These are phyloP conservation scores for Glycyrrhiza uralensis DNA, from an alignment of 306 rosid species.

Conservation along the genomic window DNA sequence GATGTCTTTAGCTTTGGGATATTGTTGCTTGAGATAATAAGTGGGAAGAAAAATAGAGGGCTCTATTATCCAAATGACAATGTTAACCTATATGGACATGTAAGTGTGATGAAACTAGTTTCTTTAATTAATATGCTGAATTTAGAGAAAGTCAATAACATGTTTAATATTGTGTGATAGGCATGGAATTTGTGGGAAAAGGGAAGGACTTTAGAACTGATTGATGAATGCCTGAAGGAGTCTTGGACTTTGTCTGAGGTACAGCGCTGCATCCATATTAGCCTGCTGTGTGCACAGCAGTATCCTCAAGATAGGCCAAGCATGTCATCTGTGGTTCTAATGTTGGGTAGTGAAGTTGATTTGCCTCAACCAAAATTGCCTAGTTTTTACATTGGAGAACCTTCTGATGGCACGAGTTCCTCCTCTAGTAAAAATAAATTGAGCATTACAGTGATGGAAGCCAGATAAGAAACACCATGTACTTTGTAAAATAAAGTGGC, in stretches of 20 bases:
- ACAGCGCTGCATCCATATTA: slow-evolving; percentile 1
- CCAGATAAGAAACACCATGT: slow-evolving; percentile 25
- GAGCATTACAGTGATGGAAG: slow-evolving; percentile 28
- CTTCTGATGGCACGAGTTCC: slow-evolving; percentile 9
- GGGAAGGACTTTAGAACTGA: neutral
- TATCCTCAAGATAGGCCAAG: slow-evolving; percentile 49
- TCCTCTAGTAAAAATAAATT: slow-evolving; percentile 27
- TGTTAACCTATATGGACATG: neutral
- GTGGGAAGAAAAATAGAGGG: neutral
- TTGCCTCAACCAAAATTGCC: slow-evolving; percentile 48
- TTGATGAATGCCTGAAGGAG: slow-evolving; percentile 3
- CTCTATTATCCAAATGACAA: neutral
- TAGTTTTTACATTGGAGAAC: slow-evolving; percentile 18
- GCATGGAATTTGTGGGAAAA: slow-evolving; percentile 5
- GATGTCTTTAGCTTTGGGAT: slow-evolving; percentile 19
- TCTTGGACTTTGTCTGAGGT: neutral
- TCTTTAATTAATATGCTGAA: neutral
- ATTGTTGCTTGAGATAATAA: slow-evolving; percentile 10
- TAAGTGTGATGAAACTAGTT: slow-evolving; percentile 4
- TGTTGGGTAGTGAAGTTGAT: slow-evolving; percentile 33
- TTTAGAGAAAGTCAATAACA: neutral
- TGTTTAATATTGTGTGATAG: slow-evolving; percentile 1
- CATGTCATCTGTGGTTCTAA: slow-evolving; percentile 44
- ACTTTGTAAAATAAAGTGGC: too few relatives aligned
- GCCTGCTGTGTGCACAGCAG: slow-evolving; percentile 40